These are phyloP conservation scores for Hymenoscyphus linearis DNA, from an alignment of 2,329 filamentous ascomycete genomes.

Conservation along the genomic window DNA sequence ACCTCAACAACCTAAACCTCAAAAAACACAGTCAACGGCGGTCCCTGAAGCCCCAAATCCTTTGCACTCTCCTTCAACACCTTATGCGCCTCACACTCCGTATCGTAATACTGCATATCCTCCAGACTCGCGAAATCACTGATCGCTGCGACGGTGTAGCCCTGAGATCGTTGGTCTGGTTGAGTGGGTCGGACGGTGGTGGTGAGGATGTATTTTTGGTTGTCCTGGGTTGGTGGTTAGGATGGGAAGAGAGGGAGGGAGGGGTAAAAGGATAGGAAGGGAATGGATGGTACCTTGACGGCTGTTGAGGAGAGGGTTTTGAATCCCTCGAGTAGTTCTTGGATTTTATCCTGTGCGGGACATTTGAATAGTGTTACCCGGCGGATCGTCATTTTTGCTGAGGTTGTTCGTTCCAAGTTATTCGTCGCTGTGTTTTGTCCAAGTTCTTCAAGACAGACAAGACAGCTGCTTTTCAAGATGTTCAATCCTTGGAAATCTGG, in stretches of 20 bases:
- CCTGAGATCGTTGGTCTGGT: conserved; percentile 47
- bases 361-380: conserved; percentile 50
- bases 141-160: conserved; percentile 48
- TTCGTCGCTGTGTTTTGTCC: too few relatives aligned
- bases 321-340: conserved; percentile 37
- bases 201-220: conserved; percentile 50
- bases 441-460: too few relatives aligned
- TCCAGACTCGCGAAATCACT: conserved; percentile 48
- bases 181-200: conserved; percentile 43
- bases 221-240: conserved; percentile 39
- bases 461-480: too few relatives aligned
- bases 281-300: conserved; percentile 34
- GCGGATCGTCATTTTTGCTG: conserved; percentile 36
- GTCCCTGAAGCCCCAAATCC: conserved; percentile 17
- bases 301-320: conserved; percentile 33
- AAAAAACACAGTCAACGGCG: conserved; percentile 29
- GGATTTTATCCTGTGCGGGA: conserved; percentile 37
- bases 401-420: too few relatives aligned
- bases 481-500: too few relatives aligned
- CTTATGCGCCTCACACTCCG: conserved; percentile 48
- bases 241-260: not conserved
- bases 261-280: not conserved
- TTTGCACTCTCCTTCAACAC: conserved; percentile 36
- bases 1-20: conserved; percentile 18
- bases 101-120: conserved; percentile 57